Evolutionary conservation across 768 basidiomycete species (phyloP).

Genomic region (Saitozyma podzolica): DNA sequence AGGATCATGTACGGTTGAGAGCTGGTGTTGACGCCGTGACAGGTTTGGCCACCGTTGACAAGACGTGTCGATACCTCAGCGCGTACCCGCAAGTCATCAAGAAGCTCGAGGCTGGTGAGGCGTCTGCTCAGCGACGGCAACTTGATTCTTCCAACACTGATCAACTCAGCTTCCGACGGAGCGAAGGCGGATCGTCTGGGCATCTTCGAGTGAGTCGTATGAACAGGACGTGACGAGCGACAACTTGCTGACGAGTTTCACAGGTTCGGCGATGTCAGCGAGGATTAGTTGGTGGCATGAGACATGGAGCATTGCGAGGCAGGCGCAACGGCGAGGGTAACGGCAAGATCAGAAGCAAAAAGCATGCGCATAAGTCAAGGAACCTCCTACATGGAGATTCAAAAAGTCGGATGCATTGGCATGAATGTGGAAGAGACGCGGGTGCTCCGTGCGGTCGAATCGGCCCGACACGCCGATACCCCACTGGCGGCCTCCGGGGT

Average conservation of each 20-base stretch:
- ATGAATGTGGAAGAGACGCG: neutral
- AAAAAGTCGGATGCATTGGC: slow-evolving; percentile 4
- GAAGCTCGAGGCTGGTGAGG: slow-evolving; percentile 46
- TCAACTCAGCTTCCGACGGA: slow-evolving; percentile 42
- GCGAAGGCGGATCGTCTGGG: slow-evolving; percentile 51
- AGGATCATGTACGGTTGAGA: neutral
- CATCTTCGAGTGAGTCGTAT: slow-evolving; percentile 50
- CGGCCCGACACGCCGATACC: neutral
- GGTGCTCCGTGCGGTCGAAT: neutral
- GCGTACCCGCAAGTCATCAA: slow-evolving; percentile 49
- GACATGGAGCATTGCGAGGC: neutral
- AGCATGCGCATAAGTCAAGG: neutral
- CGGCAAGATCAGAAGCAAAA: too few relatives aligned
- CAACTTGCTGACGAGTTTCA: slow-evolving; percentile 4
- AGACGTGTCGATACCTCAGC: slow-evolving; percentile 40
- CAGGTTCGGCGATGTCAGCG: slow-evolving; percentile 51
- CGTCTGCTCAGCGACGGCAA: neutral
- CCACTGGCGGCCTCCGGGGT: too few relatives aligned
- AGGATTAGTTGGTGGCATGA: slow-evolving; percentile 31
- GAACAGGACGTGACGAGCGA: neutral
- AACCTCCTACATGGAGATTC: neutral
- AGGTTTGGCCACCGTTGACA: slow-evolving; percentile 51
- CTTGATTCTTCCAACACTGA: too few relatives aligned
- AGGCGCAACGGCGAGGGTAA: neutral
- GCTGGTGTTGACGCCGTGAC: neutral